Evolutionary conservation across 2,329 filamentous ascomycete species (phyloP), one percentile per base, ranked within the genome.

Genomic region (Sphaerulina musiva): DNA sequence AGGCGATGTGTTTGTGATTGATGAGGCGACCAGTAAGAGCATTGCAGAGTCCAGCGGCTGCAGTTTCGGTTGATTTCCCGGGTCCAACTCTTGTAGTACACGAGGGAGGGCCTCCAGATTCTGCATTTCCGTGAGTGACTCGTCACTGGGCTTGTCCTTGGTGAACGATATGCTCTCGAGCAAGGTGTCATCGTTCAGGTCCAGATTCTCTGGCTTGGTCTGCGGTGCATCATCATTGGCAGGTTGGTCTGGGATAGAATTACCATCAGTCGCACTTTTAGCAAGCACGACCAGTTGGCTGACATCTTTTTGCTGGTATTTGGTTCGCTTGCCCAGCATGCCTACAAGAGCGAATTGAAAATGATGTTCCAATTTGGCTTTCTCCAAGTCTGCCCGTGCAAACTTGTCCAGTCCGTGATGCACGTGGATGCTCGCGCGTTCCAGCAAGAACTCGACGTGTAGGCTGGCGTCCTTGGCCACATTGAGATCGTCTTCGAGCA

Each of bases 271-370:
- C 6, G 76, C 76, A 67, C 91, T 96, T 69, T 83, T 89, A 0
- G 93, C 93, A 31, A 97, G 75, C 2, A 98, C 89, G 1, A 98
- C 87, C 29, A 98, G 78, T 70, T 98, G 93, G 64, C 89, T 95
- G 57, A 84, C 84, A 64, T 84, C 86, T 56, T 83, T 86, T 65
- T 89, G 79, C 69, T 95, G 89, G 54, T 84, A 95, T 62, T 81
- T 86, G 1, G 89, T 95, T 56, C 86, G 77, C 72, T 90, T 97
- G 12, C 93, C 93, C 61, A 98, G 72, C 20, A 88, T 82, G 38
- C 93, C 93, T 0, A 89, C 95, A 52, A 98, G 70, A 0, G 84
- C 86, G 70, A 95, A 97, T 14, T 82, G 77, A 55, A 98, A 88
- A 0, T 81, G 80, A n/a, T 84, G 85, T 36, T 81, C 72, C 43